Evolutionary conservation across 331 rosid species (phyloP).

Genomic region (Ulmus americana): DNA sequence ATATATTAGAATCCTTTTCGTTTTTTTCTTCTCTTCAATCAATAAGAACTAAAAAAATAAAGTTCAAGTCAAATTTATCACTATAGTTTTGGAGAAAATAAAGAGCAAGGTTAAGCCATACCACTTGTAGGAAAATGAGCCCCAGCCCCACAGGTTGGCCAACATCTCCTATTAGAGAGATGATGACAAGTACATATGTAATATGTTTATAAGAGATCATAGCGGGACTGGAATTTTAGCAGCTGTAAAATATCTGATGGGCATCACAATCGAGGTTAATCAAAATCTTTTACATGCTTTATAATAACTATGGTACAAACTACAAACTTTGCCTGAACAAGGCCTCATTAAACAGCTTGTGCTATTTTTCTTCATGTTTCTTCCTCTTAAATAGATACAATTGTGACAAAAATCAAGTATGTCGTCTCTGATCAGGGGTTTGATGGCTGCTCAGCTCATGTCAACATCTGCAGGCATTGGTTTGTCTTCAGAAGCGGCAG

Average conservation of each 20-base stretch:
- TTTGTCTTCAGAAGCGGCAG: constrained; percentile 17
- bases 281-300: constrained; percentile 2
- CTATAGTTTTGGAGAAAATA: too few relatives aligned
- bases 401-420: constrained; percentile 1
- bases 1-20: too few relatives aligned
- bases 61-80: too few relatives aligned
- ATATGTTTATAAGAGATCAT: neutral
- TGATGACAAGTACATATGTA: too few relatives aligned
- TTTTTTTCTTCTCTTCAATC: too few relatives aligned
- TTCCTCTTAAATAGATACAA: neutral
- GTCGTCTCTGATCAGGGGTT: too few relatives aligned
- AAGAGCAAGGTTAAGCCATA: too few relatives aligned
- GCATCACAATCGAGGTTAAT: neutral
- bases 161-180: too few relatives aligned
- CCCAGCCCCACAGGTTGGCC: too few relatives aligned
- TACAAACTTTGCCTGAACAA: constrained; percentile 6
- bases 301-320: neutral
- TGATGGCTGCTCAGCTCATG: constrained; percentile 11
- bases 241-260: neutral
- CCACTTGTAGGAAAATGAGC: too few relatives aligned
- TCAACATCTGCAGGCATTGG: constrained; percentile 49
- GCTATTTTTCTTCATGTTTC: neutral
- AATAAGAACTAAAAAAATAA: too few relatives aligned
- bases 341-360: neutral
- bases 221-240: neutral